Evolutionary conservation across 768 basidiomycete genomes (phyloP).

Genomic region (Mycena vulgaris): DNA sequence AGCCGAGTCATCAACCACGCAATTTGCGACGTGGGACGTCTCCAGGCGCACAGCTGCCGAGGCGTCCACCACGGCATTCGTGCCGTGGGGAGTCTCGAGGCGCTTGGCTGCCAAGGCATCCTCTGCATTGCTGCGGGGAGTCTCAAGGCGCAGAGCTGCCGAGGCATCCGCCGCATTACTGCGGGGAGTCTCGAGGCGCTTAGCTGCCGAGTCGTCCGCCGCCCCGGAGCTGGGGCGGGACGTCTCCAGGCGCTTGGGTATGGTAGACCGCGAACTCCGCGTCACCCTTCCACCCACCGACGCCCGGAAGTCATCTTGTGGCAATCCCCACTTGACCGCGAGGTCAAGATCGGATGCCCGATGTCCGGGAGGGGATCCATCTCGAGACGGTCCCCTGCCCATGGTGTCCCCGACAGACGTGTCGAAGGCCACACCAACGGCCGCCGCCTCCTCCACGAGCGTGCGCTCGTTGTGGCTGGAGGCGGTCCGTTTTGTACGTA

Average conservation of each 20-base stretch:
- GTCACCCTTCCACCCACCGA: background rate
- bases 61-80: too few species aligned
- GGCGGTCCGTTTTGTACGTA: constrained; percentile 6
- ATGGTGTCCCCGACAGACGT: background rate
- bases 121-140: too few species aligned
- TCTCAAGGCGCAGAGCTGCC: too few species aligned
- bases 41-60: too few species aligned
- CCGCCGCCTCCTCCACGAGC: background rate
- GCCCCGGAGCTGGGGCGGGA: background rate
- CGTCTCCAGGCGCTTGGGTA: constrained; percentile 12
- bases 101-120: background rate
- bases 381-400: background rate
- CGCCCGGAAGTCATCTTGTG: background rate
- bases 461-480: background rate
- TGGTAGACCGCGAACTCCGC: constrained; percentile 8
- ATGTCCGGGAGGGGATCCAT: background rate
- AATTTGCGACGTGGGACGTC: background rate
- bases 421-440: constrained; percentile 7
- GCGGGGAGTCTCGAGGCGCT: too few species aligned
- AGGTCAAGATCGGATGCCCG: constrained; percentile 8
- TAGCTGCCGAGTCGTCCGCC: constrained; percentile 4
- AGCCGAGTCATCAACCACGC: background rate
- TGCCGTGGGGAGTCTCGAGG: too few species aligned
- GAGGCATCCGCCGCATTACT: too few species aligned
- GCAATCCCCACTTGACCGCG: constrained; percentile 19